Evolutionary conservation across 2,329 filamentous ascomycete genomes (phyloP).

Genomic region (Chrysoporthe deuterocubensis): DNA sequence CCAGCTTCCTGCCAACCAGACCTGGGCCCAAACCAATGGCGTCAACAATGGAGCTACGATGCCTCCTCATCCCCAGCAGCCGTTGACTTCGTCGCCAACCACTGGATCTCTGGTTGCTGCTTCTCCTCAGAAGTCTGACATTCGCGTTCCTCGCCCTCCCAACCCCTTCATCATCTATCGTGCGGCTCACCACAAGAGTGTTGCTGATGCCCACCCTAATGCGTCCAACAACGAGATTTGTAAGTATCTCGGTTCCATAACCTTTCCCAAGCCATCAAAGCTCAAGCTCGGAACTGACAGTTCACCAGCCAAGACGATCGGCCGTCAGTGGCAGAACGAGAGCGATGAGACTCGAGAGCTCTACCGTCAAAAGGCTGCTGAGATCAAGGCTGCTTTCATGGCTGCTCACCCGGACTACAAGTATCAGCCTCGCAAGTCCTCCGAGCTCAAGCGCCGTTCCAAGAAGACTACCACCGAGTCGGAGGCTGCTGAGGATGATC

Average conservation of each 20-base stretch:
- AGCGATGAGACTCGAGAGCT: conserved; percentile 35
- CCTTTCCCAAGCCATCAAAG: too few relatives aligned
- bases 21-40: too few relatives aligned
- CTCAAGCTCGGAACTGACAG: conserved; percentile 26
- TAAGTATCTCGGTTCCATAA: conserved; percentile 34
- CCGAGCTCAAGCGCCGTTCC: conserved; percentile 25
- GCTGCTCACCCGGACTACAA: conserved; percentile 43
- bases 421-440: conserved; percentile 42
- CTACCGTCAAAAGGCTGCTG: conserved; percentile 39
- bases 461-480: conserved; percentile 2
- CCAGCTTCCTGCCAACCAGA: too few relatives aligned
- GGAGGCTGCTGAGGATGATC: too few relatives aligned
- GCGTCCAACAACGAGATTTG: conserved; percentile 49
- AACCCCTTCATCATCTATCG: conserved; percentile 50
- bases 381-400: conserved; percentile 38
- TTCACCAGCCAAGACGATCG: conserved; percentile 41
- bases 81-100: background rate
- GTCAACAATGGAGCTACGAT: too few relatives aligned
- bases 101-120: background rate
- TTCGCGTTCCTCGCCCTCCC: conserved; percentile 40
- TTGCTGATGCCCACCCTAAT: conserved; percentile 41
- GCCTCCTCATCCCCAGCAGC: too few relatives aligned
- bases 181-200: conserved; percentile 41
- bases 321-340: conserved; percentile 43
- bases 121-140: conserved; percentile 24